Conservation (phyloP, 352 stramenopile species). For the Phytophthora meadii region DNA sequence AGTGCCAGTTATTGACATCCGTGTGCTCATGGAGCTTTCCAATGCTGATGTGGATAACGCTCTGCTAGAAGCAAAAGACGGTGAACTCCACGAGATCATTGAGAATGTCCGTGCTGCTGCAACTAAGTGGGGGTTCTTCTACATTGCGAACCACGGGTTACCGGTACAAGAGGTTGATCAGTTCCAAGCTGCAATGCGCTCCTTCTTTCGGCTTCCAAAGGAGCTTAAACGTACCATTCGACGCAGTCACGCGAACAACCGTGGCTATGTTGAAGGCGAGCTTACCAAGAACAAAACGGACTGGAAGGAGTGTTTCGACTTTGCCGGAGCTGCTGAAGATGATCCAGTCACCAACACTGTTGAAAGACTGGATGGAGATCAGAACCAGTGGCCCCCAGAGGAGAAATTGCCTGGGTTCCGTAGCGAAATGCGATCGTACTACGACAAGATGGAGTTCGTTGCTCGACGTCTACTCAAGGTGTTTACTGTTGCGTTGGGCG, state of each 20-base stretch:
- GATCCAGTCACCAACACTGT: conserved; percentile 43
- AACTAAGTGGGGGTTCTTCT: conserved; percentile 92
- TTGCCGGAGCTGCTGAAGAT: conserved; percentile 50
- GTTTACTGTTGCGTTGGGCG: conserved; percentile 54
- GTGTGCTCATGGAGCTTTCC: conserved; percentile 42
- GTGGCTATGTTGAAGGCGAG: conserved; percentile 94
- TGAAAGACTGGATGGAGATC: conserved; percentile 84
- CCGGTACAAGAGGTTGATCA: conserved; percentile 54
- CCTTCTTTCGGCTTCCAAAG: conserved; percentile 87
- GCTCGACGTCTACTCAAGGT: conserved; percentile 55
- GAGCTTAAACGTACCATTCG: conserved; percentile 60
- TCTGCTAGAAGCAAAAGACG: conserved; percentile 12
- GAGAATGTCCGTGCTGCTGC: conserved; percentile 37
- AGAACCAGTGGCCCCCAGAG: conserved; percentile 85
- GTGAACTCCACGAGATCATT: conserved; percentile 14
- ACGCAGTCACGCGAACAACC: conserved; percentile 80
- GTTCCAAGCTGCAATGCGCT: conserved; percentile 69
- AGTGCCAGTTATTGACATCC: conserved; percentile 55
- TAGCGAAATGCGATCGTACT: conserved; percentile 45
- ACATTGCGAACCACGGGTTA: conserved; percentile 88
- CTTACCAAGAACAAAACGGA: conserved; percentile 94
- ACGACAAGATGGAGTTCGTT: conserved; percentile 56
- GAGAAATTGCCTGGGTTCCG: conserved; percentile 60
- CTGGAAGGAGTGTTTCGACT: conserved; percentile 92
- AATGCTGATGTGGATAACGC: conserved; percentile 38